Percentiles rank a stretch among this genome's conserved stretches.
phyloP scores from a whole-genome alignment of 176 grass and related monocot genomes.

The Olyra latifolia region DNA sequence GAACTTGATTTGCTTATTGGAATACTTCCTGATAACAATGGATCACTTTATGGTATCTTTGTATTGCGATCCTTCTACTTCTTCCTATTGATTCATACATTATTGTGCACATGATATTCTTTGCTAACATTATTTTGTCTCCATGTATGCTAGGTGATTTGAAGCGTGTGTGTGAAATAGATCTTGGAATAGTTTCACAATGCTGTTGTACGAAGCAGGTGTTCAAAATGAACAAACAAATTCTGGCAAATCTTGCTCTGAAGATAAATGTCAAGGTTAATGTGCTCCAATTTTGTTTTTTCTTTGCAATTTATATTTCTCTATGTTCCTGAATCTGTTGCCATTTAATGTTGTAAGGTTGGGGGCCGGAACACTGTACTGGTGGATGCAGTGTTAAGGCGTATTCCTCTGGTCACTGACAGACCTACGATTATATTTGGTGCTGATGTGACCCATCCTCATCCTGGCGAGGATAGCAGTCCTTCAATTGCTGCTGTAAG shows the following conservation, averaged over 20 bases:
- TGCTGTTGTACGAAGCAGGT: slow-evolving; percentile 87
- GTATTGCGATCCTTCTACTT: too few relatives aligned
- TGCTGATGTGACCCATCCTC: slow-evolving; percentile 93
- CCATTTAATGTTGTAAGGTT: slow-evolving; percentile 36
- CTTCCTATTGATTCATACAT: too few relatives aligned
- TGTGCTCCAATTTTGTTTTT: too few relatives aligned
- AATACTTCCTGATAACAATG: slow-evolving; percentile 90
- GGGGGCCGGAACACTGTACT: slow-evolving; percentile 93
- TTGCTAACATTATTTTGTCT: too few relatives aligned
- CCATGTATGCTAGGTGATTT: slow-evolving; percentile 57
- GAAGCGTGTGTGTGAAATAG: slow-evolving; percentile 93
- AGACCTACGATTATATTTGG: slow-evolving; percentile 92
- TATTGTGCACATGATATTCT: too few relatives aligned
- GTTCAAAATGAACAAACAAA: slow-evolving; percentile 73
- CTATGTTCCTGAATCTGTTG: too few relatives aligned
- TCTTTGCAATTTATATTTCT: too few relatives aligned
- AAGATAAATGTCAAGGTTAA: slow-evolving; percentile 99
- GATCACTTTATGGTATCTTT: slow-evolving; percentile 81
- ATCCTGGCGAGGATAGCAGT: slow-evolving; percentile 90
- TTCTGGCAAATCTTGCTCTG: slow-evolving; percentile 85
- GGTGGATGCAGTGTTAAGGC: slow-evolving; percentile 71
- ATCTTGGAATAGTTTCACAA: slow-evolving; percentile 82
- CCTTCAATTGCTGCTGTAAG: slow-evolving; percentile 90
- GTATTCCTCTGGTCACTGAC: slow-evolving; percentile 84
- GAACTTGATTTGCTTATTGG: slow-evolving; percentile 83